Evolutionary conservation across 2,329 filamentous ascomycete species (phyloP).

Genomic region (Aphanoascus verrucosus): DNA sequence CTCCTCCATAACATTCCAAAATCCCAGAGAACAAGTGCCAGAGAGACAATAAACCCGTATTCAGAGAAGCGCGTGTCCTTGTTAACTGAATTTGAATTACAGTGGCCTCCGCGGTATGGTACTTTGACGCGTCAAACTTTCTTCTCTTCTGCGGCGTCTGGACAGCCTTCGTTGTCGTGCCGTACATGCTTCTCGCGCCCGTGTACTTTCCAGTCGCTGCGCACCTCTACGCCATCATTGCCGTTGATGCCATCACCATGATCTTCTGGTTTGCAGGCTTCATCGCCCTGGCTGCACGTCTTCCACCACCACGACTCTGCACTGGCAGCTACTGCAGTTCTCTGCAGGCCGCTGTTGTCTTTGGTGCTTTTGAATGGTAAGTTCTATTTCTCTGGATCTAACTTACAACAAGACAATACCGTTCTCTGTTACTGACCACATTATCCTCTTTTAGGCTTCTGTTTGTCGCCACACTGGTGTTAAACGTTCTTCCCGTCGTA

Average conservation of each 20-base stretch:
- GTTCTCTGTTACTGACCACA: background rate
- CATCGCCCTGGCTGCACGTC: conserved; percentile 59
- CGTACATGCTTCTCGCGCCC: conserved; percentile 60
- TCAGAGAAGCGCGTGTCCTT: too few species aligned
- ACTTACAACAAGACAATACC: too few species aligned
- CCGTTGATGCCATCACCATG: conserved; percentile 59
- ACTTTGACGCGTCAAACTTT: conserved; percentile 57
- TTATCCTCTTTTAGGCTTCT: conserved; percentile 33
- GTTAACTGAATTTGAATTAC: conserved; percentile 38
- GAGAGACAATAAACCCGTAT: conserved; percentile 1
- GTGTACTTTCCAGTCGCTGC: conserved; percentile 50
- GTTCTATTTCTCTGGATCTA: conserved; percentile 16
- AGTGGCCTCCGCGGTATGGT: conserved; percentile 33
- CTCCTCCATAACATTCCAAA: background rate
- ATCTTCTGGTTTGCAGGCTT: conserved; percentile 87
- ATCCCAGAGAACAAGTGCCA: background rate
- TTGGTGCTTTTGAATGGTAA: conserved; percentile 41
- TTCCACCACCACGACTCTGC: conserved; percentile 48
- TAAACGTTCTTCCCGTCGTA: conserved; percentile 12
- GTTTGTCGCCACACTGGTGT: conserved; percentile 13
- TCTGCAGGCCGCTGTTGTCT: conserved; percentile 44
- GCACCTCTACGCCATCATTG: conserved; percentile 56
- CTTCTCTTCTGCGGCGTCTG: conserved; percentile 69
- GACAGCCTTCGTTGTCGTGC: conserved; percentile 57
- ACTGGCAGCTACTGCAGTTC: conserved; percentile 47